Percentiles rank a stretch among this genome's conserved stretches.
These are phyloP conservation scores for Phaeosphaeria sp. DNA, from an alignment of 2,329 filamentous ascomycete genomes.

Conservation along the genomic window DNA sequence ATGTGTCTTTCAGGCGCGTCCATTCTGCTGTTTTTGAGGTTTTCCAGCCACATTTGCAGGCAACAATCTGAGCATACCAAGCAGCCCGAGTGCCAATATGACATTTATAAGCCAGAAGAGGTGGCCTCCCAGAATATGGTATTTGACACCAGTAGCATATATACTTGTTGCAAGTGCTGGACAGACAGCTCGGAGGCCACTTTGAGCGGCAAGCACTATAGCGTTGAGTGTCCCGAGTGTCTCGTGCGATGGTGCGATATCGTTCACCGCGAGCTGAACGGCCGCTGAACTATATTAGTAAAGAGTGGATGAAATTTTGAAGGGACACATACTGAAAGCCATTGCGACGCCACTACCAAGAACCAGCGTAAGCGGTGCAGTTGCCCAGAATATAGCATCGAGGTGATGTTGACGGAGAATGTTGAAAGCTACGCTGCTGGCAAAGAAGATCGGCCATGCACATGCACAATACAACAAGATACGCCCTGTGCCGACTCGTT, in stretches of 20 bases:
- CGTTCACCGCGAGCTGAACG: slow-evolving; percentile 76
- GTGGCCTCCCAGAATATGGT: slow-evolving; percentile 69
- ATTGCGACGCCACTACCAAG: slow-evolving; percentile 71
- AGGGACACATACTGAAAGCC: slow-evolving; percentile 63
- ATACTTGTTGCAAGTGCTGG: slow-evolving; percentile 72
- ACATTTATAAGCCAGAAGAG: slow-evolving; percentile 69
- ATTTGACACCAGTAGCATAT: slow-evolving; percentile 70
- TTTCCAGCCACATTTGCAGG: slow-evolving; percentile 34
- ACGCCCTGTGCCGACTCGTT: slow-evolving; percentile 69
- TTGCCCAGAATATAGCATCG: slow-evolving; percentile 64
- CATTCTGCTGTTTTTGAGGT: slow-evolving; percentile 1
- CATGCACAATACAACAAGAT: slow-evolving; percentile 66
- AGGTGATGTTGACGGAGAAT: slow-evolving; percentile 60
- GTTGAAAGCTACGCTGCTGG: slow-evolving; percentile 61
- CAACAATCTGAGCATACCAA: slow-evolving; percentile 23
- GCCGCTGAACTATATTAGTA: slow-evolving; percentile 51
- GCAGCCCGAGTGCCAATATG: slow-evolving; percentile 25
- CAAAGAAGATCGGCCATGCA: slow-evolving; percentile 71
- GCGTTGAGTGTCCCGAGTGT: slow-evolving; percentile 77
- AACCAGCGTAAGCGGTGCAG: slow-evolving; percentile 53
- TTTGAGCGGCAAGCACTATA: slow-evolving; percentile 66
- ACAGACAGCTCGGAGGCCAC: slow-evolving; percentile 68
- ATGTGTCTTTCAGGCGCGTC: not conserved
- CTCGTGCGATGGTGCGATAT: slow-evolving; percentile 69
- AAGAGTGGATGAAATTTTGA: not conserved